Conservation (phyloP, 345 rosid species). For the Pugionium cornutum region DNA sequence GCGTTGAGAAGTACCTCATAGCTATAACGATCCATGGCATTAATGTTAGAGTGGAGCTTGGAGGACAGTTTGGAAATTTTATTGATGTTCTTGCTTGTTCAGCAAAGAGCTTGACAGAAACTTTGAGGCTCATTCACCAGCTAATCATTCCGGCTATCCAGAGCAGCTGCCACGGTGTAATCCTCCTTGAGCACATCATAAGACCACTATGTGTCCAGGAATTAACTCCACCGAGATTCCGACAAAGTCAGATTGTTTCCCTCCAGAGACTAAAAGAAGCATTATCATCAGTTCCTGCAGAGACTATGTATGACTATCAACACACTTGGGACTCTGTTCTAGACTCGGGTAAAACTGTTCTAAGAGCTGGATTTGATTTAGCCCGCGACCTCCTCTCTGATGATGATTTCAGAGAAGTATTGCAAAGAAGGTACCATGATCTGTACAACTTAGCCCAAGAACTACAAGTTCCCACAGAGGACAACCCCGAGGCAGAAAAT, state of each 20-base stretch:
- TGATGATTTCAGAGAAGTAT: conserved; percentile 88
- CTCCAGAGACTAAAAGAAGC: conserved; percentile 78
- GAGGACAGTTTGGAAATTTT: conserved; percentile 85
- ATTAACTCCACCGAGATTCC: conserved; percentile 71
- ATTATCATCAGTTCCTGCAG: conserved; percentile 85
- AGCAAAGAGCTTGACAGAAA: conserved; percentile 83
- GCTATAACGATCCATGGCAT: conserved; percentile 75
- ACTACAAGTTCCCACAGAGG: conserved; percentile 62
- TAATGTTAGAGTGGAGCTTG: conserved; percentile 80
- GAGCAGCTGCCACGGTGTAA: conserved; percentile 76
- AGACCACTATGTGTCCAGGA: conserved; percentile 81
- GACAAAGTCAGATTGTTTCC: conserved; percentile 66
- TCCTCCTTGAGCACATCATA: conserved; percentile 70
- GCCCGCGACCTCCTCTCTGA: conserved; percentile 91
- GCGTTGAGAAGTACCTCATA: conserved; percentile 78
- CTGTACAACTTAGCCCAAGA: conserved; percentile 81
- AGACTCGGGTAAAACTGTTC: conserved; percentile 64
- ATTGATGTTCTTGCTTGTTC: conserved; percentile 90
- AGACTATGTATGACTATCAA: conserved; percentile 89
- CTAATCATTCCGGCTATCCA: conserved; percentile 82
- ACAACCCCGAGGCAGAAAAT: conserved; percentile 42
- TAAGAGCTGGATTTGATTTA: conserved; percentile 72
- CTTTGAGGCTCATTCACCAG: conserved; percentile 72
- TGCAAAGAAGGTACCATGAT: conserved; percentile 82
- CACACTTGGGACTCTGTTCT: conserved; percentile 80